These are phyloP conservation scores for Pyrus hybrid DNA, from an alignment of 331 rosid genomes.

Conservation along the genomic window DNA sequence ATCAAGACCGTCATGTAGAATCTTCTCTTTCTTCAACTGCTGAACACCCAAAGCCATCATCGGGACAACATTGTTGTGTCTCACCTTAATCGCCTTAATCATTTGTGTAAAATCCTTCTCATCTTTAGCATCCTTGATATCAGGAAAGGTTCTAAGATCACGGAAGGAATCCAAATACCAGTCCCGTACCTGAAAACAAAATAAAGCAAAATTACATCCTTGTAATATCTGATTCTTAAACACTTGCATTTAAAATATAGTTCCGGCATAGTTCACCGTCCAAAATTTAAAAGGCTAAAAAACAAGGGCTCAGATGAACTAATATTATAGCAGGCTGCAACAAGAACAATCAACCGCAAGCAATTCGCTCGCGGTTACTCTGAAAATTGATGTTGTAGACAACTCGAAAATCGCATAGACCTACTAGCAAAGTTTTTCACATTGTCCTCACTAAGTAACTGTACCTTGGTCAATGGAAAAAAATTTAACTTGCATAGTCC, in stretches of 20 bases:
- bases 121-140: constrained; percentile 50
- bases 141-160: constrained; percentile 66
- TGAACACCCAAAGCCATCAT: constrained; percentile 94
- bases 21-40: constrained; percentile 68
- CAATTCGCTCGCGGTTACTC: neutral
- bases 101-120: constrained; percentile 70
- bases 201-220: neutral
- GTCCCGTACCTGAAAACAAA: constrained; percentile 57
- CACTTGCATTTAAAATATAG: neutral
- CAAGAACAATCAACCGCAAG: neutral
- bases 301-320: neutral
- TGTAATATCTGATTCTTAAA: neutral
- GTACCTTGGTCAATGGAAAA: neutral
- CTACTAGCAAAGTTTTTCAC: neutral
- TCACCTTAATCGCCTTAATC: constrained; percentile 83
- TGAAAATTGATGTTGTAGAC: neutral
- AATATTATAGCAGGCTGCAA: neutral
- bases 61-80: constrained; percentile 92
- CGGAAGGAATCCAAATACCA: constrained; percentile 91
- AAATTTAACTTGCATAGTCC: neutral
- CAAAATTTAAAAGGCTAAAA: neutral
- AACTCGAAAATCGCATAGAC: neutral
- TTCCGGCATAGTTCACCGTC: neutral
- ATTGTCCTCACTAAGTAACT: neutral
- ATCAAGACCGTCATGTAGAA: constrained; percentile 33